phyloP scores from a whole-genome alignment of 441 rosid genomes.

The Manihot esculenta region DNA sequence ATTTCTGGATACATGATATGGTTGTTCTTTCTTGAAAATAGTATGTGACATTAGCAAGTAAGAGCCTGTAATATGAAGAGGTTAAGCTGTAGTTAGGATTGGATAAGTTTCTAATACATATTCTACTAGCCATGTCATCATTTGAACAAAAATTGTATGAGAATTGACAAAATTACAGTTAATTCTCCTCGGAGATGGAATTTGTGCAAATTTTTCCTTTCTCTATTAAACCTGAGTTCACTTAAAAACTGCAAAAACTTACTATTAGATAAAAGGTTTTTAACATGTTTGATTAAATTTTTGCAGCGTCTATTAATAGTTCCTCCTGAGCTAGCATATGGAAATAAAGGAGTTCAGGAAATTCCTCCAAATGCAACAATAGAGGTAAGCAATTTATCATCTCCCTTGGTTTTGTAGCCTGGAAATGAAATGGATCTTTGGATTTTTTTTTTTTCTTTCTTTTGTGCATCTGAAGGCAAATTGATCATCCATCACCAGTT shows the following conservation, averaged over 20 bases:
- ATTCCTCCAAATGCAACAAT: slow-evolving; percentile 65
- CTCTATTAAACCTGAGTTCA: not conserved
- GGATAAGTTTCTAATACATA: not conserved
- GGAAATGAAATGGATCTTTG: not conserved
- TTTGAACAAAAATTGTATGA: not conserved
- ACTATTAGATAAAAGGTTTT: not conserved
- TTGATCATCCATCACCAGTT: not conserved
- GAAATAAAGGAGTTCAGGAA: slow-evolving; percentile 61
- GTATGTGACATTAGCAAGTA: not conserved
- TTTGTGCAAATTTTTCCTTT: not conserved
- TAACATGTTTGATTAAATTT: not conserved
- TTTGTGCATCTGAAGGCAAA: not conserved
- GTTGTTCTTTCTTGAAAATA: not conserved
- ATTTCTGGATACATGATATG: not conserved
- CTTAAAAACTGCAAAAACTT: not conserved
- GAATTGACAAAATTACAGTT: not conserved
- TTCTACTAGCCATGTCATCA: no score
- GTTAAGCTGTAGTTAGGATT: not conserved
- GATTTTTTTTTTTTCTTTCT: no score
- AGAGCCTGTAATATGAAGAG: not conserved
- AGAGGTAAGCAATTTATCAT: slow-evolving; percentile 34
- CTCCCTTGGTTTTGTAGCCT: not conserved
- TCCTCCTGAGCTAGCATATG: slow-evolving; percentile 86
- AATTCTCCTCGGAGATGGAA: not conserved
- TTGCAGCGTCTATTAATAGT: slow-evolving; percentile 72